These are phyloP conservation scores for Paramarasmius palmivorus DNA, from an alignment of 1,284 basidiomycete species.

Conservation along the genomic window DNA sequence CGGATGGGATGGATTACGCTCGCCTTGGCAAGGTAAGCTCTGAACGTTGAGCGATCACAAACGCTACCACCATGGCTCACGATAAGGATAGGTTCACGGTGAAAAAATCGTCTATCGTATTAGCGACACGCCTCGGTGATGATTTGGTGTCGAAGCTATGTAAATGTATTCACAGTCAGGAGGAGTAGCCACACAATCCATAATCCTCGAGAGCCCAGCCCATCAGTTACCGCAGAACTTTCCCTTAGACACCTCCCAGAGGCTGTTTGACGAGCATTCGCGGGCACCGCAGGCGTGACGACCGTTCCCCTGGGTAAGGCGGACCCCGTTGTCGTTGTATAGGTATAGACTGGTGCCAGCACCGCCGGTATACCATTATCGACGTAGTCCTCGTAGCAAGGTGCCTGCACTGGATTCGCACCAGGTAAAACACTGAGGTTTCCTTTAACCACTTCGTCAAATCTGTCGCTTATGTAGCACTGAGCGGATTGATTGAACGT, in stretches of 20 bases:
- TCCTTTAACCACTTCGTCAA: constrained; percentile 30
- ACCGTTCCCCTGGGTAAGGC: constrained; percentile 6
- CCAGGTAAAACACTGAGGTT: constrained; percentile 8
- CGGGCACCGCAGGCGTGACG: constrained; percentile 1
- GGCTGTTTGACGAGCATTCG: constrained; percentile 6
- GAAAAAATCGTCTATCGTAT: no score
- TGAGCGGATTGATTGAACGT: constrained; percentile 29
- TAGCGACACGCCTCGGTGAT: no score
- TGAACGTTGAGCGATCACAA: no score
- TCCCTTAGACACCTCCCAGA: constrained; percentile 13
- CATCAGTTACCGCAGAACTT: background rate
- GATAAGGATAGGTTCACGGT: no score
- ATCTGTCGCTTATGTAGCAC: constrained; percentile 36
- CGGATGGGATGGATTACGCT: no score
- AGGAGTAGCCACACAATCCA: no score
- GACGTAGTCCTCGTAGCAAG: constrained; percentile 12
- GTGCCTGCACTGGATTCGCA: constrained; percentile 15
- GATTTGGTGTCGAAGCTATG: no score
- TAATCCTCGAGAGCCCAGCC: no score
- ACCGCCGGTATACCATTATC: constrained; percentile 9
- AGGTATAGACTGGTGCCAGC: constrained; percentile 10
- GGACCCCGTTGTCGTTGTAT: background rate
- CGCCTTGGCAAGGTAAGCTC: no score
- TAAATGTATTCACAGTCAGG: no score
- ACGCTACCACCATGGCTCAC: no score